Conservation (phyloP, 768 basidiomycete genomes). For the Rhizopogon vinicolor region DNA sequence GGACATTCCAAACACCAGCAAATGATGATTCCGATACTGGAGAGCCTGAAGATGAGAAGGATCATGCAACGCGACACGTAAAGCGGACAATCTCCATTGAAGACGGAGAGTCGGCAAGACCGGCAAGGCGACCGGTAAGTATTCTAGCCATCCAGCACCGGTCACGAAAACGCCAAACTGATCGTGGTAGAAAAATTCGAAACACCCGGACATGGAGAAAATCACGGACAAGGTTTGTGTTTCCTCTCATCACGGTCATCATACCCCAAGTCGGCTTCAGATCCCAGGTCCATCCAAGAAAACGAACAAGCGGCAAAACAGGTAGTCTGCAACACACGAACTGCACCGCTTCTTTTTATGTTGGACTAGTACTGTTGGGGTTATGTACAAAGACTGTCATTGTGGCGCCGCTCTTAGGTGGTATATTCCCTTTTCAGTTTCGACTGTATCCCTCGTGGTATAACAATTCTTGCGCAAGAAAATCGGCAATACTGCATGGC, state of each 20-base stretch:
- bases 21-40: slow-evolving; percentile 24
- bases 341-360: neutral
- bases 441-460: neutral
- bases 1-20: slow-evolving; percentile 19
- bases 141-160: neutral
- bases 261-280: slow-evolving; percentile 3
- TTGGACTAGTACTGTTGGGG: neutral
- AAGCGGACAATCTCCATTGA: slow-evolving; percentile 10
- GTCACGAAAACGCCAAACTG: neutral
- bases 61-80: slow-evolving; percentile 18
- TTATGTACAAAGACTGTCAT: neutral
- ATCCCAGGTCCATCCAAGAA: slow-evolving; percentile 13
- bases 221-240: slow-evolving; percentile 18
- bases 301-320: slow-evolving; percentile 16
- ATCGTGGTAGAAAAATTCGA: slow-evolving; percentile 18
- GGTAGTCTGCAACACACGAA: neutral
- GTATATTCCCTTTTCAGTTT: neutral
- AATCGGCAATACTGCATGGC: neutral
- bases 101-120: slow-evolving; percentile 18
- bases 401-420: neutral
- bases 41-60: slow-evolving; percentile 16
- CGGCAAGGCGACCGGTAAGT: slow-evolving; percentile 23
- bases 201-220: slow-evolving; percentile 10
- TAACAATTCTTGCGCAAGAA: neutral
- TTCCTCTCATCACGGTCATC: neutral